Percentiles rank a stretch among this genome's conserved stretches.
Evolutionary conservation across 1,284 basidiomycete species (phyloP).

Genomic region (Sporisorium sorghi): DNA sequence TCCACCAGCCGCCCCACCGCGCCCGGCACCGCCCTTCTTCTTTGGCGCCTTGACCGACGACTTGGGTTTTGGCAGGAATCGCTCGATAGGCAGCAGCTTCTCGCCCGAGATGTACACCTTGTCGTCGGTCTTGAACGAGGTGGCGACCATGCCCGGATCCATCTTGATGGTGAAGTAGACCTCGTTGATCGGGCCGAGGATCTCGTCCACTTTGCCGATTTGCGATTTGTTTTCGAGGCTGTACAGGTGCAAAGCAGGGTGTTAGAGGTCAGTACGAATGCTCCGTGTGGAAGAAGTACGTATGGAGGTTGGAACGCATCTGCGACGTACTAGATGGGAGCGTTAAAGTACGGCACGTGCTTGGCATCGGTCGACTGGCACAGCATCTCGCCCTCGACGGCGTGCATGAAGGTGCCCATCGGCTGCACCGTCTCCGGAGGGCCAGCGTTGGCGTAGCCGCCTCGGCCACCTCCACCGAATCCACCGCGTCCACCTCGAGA

Average conservation of each 20-base stretch:
- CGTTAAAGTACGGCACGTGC: conserved; percentile 94
- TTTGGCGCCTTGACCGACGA: conserved; percentile 52
- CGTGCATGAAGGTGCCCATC: conserved; percentile 73
- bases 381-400: conserved; percentile 98
- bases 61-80: conserved; percentile 98
- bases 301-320: too few species aligned
- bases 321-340: conserved; percentile 82
- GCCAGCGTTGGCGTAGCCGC: conserved; percentile 59
- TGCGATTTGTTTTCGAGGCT: conserved; percentile 92
- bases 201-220: conserved; percentile 96
- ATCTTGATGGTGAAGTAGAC: conserved; percentile 99
- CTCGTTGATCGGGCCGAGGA: conserved; percentile 97
- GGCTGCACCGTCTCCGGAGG: conserved; percentile 67
- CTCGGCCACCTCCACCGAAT: conserved; percentile 56
- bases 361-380: conserved; percentile 81
- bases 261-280: conserved; percentile 6
- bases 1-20: conserved; percentile 42
- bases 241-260: background rate
- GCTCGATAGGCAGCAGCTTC: conserved; percentile 93
- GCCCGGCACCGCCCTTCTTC: conserved; percentile 56
- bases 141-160: conserved; percentile 93
- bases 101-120: conserved; percentile 97
- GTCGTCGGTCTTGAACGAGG: conserved; percentile 95
- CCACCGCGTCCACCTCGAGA: conserved; percentile 60
- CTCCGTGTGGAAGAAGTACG: too few species aligned